Conservation (phyloP, 768 basidiomycete species). For the Paxillus rubicundulus region DNA sequence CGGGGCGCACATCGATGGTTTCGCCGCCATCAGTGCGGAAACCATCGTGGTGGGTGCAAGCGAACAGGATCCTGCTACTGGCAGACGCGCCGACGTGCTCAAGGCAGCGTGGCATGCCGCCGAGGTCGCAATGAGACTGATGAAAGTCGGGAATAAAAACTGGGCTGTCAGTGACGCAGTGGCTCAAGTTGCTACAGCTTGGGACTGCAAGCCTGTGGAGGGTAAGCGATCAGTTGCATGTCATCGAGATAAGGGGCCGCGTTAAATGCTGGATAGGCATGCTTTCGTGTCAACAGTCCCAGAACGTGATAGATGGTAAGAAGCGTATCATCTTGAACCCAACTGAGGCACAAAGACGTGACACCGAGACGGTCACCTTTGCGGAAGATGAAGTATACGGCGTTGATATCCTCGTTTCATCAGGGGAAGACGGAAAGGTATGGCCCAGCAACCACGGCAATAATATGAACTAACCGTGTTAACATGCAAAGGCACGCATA, state of each 20-base stretch:
- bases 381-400: constrained; percentile 95
- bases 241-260: neutral
- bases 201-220: constrained; percentile 92
- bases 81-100: constrained; percentile 85
- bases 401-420: constrained; percentile 86
- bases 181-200: constrained; percentile 62
- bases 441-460: neutral
- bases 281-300: constrained; percentile 93
- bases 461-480: neutral
- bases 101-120: constrained; percentile 93
- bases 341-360: constrained; percentile 75
- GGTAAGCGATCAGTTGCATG: constrained; percentile 43
- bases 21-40: constrained; percentile 90
- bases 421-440: constrained; percentile 90
- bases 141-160: constrained; percentile 93
- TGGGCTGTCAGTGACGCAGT: constrained; percentile 92
- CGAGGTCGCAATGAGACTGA: constrained; percentile 85
- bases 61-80: constrained; percentile 71
- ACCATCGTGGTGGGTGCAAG: constrained; percentile 87
- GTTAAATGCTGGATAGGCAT: constrained; percentile 53
- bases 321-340: constrained; percentile 94
- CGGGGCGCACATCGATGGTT: constrained; percentile 97
- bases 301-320: constrained; percentile 94
- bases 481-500: constrained; percentile 67
- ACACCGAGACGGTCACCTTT: constrained; percentile 81